A percentile compares a stretch with the other conserved stretches of the same genome.
phyloP scores from a whole-genome alignment of 1,284 basidiomycete species.

The Leccinum fallax region DNA sequence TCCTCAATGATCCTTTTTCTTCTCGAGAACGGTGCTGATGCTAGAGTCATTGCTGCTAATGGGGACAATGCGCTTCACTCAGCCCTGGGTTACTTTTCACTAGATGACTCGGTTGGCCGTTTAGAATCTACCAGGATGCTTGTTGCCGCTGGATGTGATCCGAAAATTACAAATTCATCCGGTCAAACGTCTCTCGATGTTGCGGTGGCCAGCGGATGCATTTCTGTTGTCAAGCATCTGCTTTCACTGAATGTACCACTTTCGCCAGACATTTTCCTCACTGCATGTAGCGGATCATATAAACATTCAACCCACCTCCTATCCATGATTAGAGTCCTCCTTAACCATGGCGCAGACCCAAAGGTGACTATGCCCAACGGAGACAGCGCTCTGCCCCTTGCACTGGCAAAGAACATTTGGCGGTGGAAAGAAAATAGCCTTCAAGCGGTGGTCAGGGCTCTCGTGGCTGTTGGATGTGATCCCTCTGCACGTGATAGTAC shows the following conservation, averaged over 20 bases:
- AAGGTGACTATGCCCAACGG: background rate
- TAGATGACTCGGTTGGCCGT: no score
- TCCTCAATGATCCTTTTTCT: no score
- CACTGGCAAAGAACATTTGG: background rate
- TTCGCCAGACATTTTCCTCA: background rate
- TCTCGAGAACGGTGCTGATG: no score
- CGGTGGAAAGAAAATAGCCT: no score
- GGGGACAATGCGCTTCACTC: no score
- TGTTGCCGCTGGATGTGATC: background rate
- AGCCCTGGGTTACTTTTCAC: no score
- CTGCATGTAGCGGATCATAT: background rate
- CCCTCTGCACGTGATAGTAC: background rate
- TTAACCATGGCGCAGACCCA: background rate
- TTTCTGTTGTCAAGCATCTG: background rate
- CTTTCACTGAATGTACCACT: background rate
- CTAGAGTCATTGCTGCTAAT: no score
- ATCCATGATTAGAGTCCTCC: no score
- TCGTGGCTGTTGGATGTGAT: background rate
- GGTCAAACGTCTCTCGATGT: background rate
- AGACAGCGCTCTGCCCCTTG: background rate
- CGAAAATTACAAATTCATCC: background rate
- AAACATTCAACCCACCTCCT: no score
- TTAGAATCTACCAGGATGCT: background rate
- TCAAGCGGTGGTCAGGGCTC: background rate
- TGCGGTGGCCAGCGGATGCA: background rate